These are phyloP conservation scores for Heimioporus sp. DNA, from an alignment of 768 basidiomycete species.

Conservation along the genomic window DNA sequence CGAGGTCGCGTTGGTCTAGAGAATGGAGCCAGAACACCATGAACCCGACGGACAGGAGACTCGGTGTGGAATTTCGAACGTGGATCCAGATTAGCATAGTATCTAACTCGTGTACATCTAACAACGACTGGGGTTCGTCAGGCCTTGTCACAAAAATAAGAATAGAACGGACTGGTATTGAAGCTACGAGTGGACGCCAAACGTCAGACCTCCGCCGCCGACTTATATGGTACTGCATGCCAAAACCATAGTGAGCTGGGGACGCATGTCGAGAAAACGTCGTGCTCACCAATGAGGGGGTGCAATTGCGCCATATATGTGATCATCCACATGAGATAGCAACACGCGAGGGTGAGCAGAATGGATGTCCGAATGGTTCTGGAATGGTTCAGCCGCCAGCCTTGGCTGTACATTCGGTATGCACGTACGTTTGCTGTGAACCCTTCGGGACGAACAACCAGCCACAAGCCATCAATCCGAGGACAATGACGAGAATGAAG, in stretches of 20 bases:
- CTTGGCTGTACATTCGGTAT: not conserved
- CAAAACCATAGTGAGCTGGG: not conserved
- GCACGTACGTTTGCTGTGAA: conserved; percentile 81
- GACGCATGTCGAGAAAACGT: not conserved
- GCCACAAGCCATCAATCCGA: conserved; percentile 59
- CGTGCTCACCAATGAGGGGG: conserved; percentile 74
- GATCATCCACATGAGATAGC: conserved; percentile 96
- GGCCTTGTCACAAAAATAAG: not conserved
- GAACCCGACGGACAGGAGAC: not conserved
- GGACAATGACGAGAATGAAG: conserved; percentile 60
- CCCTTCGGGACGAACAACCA: conserved; percentile 83
- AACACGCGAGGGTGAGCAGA: conserved; percentile 74
- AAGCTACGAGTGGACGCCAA: conserved; percentile 3
- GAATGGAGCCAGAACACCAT: not conserved
- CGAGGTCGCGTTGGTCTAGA: not conserved
- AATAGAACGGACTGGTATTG: conserved; percentile 22
- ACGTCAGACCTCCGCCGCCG: conserved; percentile 17
- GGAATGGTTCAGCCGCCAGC: conserved; percentile 6
- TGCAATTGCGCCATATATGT: conserved; percentile 96
- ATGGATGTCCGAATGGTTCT: conserved; percentile 83
- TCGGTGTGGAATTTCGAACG: conserved; percentile 2
- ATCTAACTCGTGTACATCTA: conserved; percentile 26
- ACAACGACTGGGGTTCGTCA: conserved; percentile 10
- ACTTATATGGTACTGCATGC: conserved; percentile 16
- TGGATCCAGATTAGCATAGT: conserved; percentile 21